These are phyloP conservation scores for Akanthomyces lecanii DNA, from an alignment of 2,329 filamentous ascomycete genomes.

Conservation along the genomic window DNA sequence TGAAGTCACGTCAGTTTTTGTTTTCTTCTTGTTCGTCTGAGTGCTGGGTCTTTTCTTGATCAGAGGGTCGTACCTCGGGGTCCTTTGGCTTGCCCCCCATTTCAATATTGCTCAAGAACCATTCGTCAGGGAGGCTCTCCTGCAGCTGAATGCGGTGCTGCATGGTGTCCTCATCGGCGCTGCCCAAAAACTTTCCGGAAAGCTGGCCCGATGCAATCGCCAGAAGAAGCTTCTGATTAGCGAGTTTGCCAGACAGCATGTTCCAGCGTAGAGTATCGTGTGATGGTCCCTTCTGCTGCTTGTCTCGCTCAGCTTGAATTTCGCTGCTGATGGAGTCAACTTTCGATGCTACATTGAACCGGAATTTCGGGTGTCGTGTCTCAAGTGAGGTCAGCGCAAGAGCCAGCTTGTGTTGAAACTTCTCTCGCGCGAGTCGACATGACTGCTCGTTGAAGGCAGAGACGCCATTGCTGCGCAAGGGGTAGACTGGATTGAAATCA, in stretches of 20 bases:
- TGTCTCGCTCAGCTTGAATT: slow-evolving; percentile 26
- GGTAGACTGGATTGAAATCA: not conserved
- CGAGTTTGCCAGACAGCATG: slow-evolving; percentile 26
- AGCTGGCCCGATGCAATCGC: slow-evolving; percentile 27
- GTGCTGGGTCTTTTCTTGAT: not conserved
- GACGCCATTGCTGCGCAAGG: slow-evolving; percentile 16
- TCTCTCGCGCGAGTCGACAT: not conserved
- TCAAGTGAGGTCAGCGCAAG: not conserved
- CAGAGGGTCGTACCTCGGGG: slow-evolving; percentile 30
- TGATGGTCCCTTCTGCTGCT: slow-evolving; percentile 27
- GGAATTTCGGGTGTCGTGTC: not conserved
- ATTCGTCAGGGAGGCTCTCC: slow-evolving; percentile 23
- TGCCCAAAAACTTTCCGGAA: slow-evolving; percentile 27
- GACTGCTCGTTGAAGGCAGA: not conserved
- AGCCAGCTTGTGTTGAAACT: not conserved
- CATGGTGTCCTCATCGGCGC: slow-evolving; percentile 25
- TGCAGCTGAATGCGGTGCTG: slow-evolving; percentile 25
- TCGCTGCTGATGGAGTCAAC: not conserved
- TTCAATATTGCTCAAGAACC: slow-evolving; percentile 25
- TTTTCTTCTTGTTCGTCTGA: not conserved
- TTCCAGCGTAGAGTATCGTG: slow-evolving; percentile 35
- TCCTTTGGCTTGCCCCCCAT: slow-evolving; percentile 24
- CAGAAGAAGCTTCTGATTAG: slow-evolving; percentile 29
- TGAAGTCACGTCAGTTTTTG: slow-evolving; percentile 6
- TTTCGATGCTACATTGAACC: not conserved